Percentiles rank a stretch among this genome's conserved stretches.
Evolutionary conservation across 441 rosid species (phyloP).

Genomic region (Cnidoscolus chayamansa): DNA sequence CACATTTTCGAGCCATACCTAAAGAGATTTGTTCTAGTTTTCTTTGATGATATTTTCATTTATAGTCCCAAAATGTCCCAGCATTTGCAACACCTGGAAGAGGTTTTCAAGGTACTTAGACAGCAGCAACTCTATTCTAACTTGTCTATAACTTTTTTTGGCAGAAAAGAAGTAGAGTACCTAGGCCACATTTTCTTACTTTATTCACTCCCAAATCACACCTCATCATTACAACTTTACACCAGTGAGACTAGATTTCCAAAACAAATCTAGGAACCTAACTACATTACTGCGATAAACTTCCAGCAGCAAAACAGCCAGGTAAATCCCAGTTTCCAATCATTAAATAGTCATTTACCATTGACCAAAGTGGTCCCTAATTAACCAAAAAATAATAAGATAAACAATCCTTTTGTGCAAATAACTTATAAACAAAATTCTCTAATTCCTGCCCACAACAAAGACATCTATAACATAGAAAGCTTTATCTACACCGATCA

Average conservation of each 20-base stretch:
- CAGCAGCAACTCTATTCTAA: too few relatives aligned
- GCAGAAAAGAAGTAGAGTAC: too few relatives aligned
- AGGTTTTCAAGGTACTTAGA: too few relatives aligned
- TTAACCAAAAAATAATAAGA: neutral
- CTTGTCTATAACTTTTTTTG: too few relatives aligned
- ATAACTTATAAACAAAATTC: neutral
- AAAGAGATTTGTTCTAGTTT: too few relatives aligned
- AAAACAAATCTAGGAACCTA: neutral
- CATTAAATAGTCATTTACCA: neutral
- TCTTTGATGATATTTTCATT: too few relatives aligned
- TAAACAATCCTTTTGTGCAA: neutral
- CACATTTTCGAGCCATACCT: too few relatives aligned
- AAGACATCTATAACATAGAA: neutral
- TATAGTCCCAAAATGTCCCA: too few relatives aligned
- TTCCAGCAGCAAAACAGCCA: neutral
- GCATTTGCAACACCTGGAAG: too few relatives aligned
- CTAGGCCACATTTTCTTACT: neutral
- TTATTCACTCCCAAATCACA: neutral
- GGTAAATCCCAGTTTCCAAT: slow-evolving; percentile 1
- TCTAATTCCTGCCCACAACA: neutral
- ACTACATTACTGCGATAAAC: neutral
- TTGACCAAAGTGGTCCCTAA: neutral
- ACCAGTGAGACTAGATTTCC: neutral
- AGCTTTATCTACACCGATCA: neutral
- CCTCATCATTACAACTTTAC: neutral